A percentile compares a stretch with the other conserved stretches of the same genome.
Evolutionary conservation across 2,329 filamentous ascomycete genomes (phyloP).

Genomic region (Fusarium sp.): DNA sequence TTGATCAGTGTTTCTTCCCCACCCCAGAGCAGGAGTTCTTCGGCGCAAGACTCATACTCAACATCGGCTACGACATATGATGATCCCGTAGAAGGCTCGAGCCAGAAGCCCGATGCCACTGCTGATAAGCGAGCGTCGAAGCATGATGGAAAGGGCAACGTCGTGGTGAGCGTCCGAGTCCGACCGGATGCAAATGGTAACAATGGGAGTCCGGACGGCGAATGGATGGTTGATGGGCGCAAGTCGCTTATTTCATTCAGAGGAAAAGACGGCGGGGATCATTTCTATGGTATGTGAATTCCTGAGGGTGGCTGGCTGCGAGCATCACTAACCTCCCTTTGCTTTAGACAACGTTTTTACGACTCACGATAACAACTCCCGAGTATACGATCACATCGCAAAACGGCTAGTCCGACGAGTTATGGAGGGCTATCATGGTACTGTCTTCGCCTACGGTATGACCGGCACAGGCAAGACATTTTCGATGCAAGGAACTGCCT

Average conservation of each 20-base stretch:
- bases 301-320: background rate
- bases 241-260: constrained; percentile 84
- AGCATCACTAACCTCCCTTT: constrained; percentile 35
- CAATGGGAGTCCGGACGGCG: constrained; percentile 74
- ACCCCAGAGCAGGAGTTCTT: constrained; percentile 90
- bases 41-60: constrained; percentile 91
- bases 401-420: constrained; percentile 95
- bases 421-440: constrained; percentile 99
- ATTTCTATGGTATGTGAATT: constrained; percentile 80
- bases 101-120: constrained; percentile 47
- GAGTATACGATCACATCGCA: constrained; percentile 93
- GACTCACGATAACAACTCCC: constrained; percentile 91
- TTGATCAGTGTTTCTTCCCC: constrained; percentile 83
- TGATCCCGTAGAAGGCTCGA: constrained; percentile 72
- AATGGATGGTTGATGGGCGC: constrained; percentile 93
- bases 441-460: constrained; percentile 99
- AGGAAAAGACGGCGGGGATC: constrained; percentile 92
- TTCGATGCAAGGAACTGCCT: constrained; percentile 98
- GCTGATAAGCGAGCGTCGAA: constrained; percentile 65
- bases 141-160: constrained; percentile 88
- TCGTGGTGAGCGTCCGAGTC: constrained; percentile 94
- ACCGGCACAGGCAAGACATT: constrained; percentile 99
- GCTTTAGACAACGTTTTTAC: constrained; percentile 95
- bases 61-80: constrained; percentile 92
- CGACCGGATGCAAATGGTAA: constrained; percentile 81